A percentile compares a stretch with the other conserved stretches of the same genome.
phyloP scores from a whole-genome alignment of 2,329 filamentous ascomycete genomes.

The Aureobasidium vineae region DNA sequence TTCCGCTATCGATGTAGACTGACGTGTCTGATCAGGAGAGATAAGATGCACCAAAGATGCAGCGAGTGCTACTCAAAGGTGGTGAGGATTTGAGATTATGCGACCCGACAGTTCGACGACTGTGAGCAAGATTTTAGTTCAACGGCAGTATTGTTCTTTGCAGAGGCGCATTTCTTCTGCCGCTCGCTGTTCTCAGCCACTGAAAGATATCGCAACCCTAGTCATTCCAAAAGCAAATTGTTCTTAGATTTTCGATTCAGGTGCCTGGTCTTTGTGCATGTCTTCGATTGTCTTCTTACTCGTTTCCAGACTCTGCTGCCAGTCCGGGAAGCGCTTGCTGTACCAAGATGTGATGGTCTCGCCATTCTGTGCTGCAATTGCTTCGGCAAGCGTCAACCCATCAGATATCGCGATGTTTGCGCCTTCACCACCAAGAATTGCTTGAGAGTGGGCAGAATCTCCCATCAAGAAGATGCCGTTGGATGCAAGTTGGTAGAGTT shows the following conservation, averaged over 20 bases:
- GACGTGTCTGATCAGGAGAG: background rate
- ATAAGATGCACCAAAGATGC: too few species aligned
- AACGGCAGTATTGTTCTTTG: background rate
- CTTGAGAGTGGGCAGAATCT: slow-evolving; percentile 44
- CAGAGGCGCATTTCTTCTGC: background rate
- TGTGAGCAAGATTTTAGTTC: background rate
- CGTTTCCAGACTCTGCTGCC: slow-evolving; percentile 31
- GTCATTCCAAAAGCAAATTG: background rate
- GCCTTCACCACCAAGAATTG: slow-evolving; percentile 44
- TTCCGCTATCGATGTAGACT: background rate
- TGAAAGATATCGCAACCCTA: background rate
- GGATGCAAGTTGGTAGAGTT: slow-evolving; percentile 32
- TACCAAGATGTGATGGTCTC: slow-evolving; percentile 31
- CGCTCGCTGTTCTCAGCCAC: background rate
- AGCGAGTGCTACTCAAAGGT: too few species aligned
- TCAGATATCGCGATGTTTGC: slow-evolving; percentile 45
- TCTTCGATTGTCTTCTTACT: slow-evolving; percentile 32
- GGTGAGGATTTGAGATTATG: too few species aligned
- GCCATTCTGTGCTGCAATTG: slow-evolving; percentile 31
- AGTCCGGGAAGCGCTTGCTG: slow-evolving; percentile 29
- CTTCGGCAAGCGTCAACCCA: slow-evolving; percentile 38
- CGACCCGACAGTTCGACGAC: too few species aligned
- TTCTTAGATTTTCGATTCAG: background rate
- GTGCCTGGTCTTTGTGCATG: slow-evolving; percentile 28
- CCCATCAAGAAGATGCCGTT: slow-evolving; percentile 40